Base-by-base conservation (phyloP, 1,284 basidiomycete genomes). In the Leccinum fuscescens region DNA sequence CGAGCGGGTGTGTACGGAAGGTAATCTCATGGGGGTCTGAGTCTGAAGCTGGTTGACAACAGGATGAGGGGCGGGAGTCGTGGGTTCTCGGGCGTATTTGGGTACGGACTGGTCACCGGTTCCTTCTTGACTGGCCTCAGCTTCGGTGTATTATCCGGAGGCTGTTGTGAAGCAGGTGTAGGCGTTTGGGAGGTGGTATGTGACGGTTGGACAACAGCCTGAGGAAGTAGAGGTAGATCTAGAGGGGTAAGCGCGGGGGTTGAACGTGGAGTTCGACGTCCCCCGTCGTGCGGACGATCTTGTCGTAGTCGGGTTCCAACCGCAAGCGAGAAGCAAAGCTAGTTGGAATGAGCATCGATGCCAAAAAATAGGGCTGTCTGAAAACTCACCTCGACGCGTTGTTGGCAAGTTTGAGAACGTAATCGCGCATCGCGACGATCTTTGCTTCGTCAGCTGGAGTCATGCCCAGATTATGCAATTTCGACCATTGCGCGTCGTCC, bases 401-500 rank as follows among this genome's bases (percentile, higher is more conserved):
- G 62, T 88, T 85, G 1, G 93, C 90, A 8, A 94, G 82, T 70
- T 93, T 94, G 58, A 89, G 76, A 54, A 97, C 90, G 71, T 96
- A 94, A 64, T 96, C 93, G 27, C 90, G 82, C 84, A 99, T 86
- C 0, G 92, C 88, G 24, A 88, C 78, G 24, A 97, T 78, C 72
- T 96, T 96, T 52, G 79, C 78, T 72, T 96, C 93, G 69, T 96
- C 93, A 17, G 80, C 79, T 1, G 82, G 66, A 1, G 84, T 87
- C 89, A 97, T 90, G 0, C 97, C 94, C 15, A 94, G 76, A 64
- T 92, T 86, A 57, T 92, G 86, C 53, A 96, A 71, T 69, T 88
- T 92, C 44, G 76, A 77, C 14, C 94, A 73, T 59, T 94, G 86
- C 0, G 74, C 73, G 62, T 94, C 90, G 64, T 96, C 93, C 65